phyloP scores from a whole-genome alignment of 768 basidiomycete genomes.

The Clitopilus passeckerianus region DNA sequence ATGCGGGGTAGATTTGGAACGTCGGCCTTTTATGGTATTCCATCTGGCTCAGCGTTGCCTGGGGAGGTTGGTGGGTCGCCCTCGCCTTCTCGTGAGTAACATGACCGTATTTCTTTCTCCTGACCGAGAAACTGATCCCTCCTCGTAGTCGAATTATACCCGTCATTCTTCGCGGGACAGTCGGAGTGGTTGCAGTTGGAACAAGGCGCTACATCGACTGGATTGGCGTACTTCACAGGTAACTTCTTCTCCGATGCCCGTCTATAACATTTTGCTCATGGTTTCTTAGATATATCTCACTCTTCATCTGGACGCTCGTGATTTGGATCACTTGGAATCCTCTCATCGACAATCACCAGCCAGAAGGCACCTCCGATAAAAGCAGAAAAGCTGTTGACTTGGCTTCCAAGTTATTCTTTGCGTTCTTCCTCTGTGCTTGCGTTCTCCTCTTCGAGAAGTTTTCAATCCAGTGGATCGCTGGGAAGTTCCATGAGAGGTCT shows the following conservation, averaged over 20 bases:
- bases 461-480: slow-evolving; percentile 80
- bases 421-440: slow-evolving; percentile 59
- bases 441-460: slow-evolving; percentile 82
- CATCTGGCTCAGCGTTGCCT: slow-evolving; percentile 76
- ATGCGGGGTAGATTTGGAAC: slow-evolving; percentile 43
- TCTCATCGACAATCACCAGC: slow-evolving; percentile 46
- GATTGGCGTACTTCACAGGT: slow-evolving; percentile 62
- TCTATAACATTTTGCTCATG: neutral
- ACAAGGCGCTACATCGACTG: slow-evolving; percentile 78
- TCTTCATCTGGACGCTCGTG: slow-evolving; percentile 60
- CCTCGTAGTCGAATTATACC: slow-evolving; percentile 45
- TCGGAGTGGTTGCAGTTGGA: slow-evolving; percentile 72
- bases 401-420: slow-evolving; percentile 68
- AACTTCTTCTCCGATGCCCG: slow-evolving; percentile 10
- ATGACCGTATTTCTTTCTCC: slow-evolving; percentile 8
- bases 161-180: slow-evolving; percentile 47
- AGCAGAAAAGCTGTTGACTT: slow-evolving; percentile 41
- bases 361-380: slow-evolving; percentile 20
- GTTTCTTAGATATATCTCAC: slow-evolving; percentile 46
- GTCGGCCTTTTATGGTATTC: slow-evolving; percentile 73
- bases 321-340: slow-evolving; percentile 75
- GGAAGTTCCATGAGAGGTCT: slow-evolving; percentile 75
- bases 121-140: neutral
- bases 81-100: slow-evolving; percentile 58
- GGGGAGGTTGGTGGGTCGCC: slow-evolving; percentile 84